phyloP scores from a whole-genome alignment of 768 basidiomycete genomes.

The Suillus tomentosus region DNA sequence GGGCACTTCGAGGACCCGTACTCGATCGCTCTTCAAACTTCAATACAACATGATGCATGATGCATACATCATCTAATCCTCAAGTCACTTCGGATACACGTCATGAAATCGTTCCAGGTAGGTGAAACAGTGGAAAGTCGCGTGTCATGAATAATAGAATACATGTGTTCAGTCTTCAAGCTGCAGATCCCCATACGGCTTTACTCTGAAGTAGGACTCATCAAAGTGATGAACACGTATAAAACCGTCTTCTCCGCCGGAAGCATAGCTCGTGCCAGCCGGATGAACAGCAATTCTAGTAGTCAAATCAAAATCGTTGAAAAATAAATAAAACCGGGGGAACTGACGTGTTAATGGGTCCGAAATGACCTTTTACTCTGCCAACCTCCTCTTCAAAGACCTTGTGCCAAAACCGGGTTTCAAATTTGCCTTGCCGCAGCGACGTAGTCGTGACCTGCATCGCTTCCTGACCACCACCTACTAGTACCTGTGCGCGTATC shows the following conservation, averaged over 20 bases:
- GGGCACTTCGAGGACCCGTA: neutral
- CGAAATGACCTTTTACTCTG: constrained; percentile 96
- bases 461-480: constrained; percentile 98
- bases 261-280: constrained; percentile 83
- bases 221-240: constrained; percentile 92
- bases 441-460: constrained; percentile 97
- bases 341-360: constrained; percentile 92
- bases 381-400: constrained; percentile 97
- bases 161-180: constrained; percentile 50
- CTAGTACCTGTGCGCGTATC: constrained; percentile 57
- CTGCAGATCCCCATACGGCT: constrained; percentile 91
- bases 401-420: constrained; percentile 98
- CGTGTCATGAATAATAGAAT: constrained; percentile 12
- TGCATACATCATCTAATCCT: neutral
- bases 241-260: constrained; percentile 96
- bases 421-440: constrained; percentile 93
- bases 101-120: neutral
- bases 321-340: neutral
- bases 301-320: constrained; percentile 6
- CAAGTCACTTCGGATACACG: neutral
- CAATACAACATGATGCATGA: neutral
- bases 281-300: constrained; percentile 91
- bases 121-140: neutral
- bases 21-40: neutral
- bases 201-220: constrained; percentile 89